These are phyloP conservation scores for Cystobasidium onofrii DNA, from an alignment of 768 basidiomycete genomes.

Conservation along the genomic window DNA sequence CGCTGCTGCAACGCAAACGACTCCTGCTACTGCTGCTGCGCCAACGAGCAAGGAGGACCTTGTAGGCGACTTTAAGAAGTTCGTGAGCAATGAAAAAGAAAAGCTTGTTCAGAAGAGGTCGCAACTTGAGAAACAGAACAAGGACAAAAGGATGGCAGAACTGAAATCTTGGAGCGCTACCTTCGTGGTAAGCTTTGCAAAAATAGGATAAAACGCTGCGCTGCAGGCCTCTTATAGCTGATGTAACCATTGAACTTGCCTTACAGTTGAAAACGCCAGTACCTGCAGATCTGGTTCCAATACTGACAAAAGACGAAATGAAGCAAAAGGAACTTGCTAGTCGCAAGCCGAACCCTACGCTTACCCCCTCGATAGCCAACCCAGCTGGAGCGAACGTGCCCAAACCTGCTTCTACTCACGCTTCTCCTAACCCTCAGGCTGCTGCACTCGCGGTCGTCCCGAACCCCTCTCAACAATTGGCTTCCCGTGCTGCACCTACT, in stretches of 20 bases:
- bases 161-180: conserved; percentile 82
- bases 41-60: conserved; percentile 54
- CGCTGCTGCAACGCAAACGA: not conserved
- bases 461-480: not conserved
- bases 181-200: conserved; percentile 66
- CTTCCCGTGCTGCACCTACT: not conserved
- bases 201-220: not conserved
- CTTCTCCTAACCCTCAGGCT: not conserved
- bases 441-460: not conserved
- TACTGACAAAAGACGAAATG: conserved; percentile 85
- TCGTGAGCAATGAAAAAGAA: conserved; percentile 85
- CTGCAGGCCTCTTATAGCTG: conserved; percentile 49
- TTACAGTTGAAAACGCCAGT: conserved; percentile 82
- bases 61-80: conserved; percentile 77
- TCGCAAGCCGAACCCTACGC: conserved; percentile 35
- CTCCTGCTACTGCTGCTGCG: not conserved
- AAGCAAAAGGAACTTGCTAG: conserved; percentile 48
- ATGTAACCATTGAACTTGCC: too few relatives aligned
- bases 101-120: conserved; percentile 83
- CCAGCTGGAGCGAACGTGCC: conserved; percentile 52
- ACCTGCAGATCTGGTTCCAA: conserved; percentile 83
- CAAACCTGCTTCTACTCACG: conserved; percentile 21
- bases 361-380: conserved; percentile 35
- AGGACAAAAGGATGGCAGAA: conserved; percentile 89
- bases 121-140: conserved; percentile 77